These are phyloP conservation scores for Dicorynia guianensis DNA, from an alignment of 306 rosid genomes.

Conservation along the genomic window DNA sequence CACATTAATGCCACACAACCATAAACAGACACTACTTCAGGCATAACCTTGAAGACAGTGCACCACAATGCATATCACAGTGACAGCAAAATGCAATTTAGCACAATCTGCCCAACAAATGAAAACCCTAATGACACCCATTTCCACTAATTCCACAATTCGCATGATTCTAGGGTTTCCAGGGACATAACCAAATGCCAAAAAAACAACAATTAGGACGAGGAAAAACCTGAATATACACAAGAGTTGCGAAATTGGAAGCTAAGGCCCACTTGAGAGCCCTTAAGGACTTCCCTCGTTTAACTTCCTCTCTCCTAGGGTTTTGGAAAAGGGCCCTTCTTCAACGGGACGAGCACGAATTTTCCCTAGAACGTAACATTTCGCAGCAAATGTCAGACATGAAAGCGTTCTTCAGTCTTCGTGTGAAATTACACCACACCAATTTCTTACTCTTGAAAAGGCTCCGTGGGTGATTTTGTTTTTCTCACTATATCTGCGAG, in stretches of 20 bases:
- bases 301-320: constrained; percentile 78
- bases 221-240: constrained; percentile 60
- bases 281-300: constrained; percentile 37
- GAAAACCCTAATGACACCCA: constrained; percentile 51
- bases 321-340: constrained; percentile 52
- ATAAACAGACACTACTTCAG: constrained; percentile 30
- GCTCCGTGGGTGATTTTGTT: constrained; percentile 32
- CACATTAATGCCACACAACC: constrained; percentile 39
- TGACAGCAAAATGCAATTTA: constrained; percentile 35
- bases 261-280: constrained; percentile 50
- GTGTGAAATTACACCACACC: constrained; percentile 31
- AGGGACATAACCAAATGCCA: constrained; percentile 30
- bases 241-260: constrained; percentile 47
- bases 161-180: constrained; percentile 74
- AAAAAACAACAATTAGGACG: constrained; percentile 41
- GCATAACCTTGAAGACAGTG: constrained; percentile 44
- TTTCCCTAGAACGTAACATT: constrained; percentile 54
- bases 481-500: constrained; percentile 30
- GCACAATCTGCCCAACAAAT: constrained; percentile 41
- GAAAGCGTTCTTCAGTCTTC: constrained; percentile 50
- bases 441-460: constrained; percentile 39
- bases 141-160: constrained; percentile 43
- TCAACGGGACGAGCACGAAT: constrained; percentile 48
- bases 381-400: constrained; percentile 62
- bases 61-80: constrained; percentile 58